phyloP scores from a whole-genome alignment of 805 yeast species.

The Saccharomycopsis sp. region DNA sequence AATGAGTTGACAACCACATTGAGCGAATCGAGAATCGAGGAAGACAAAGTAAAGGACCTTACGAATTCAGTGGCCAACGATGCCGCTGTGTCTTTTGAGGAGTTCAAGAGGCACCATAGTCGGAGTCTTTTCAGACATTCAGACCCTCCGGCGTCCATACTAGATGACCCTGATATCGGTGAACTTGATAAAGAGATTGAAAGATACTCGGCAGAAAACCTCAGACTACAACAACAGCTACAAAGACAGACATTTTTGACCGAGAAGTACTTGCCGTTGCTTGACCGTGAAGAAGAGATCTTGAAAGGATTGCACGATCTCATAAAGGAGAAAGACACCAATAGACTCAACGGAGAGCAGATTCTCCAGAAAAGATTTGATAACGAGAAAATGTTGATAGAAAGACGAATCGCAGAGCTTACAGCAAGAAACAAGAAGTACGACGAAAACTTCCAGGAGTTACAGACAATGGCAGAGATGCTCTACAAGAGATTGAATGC shows the following conservation, averaged over 20 bases:
- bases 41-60: slow-evolving; percentile 14
- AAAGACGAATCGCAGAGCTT: slow-evolving; percentile 8
- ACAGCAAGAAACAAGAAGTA: slow-evolving; percentile 4
- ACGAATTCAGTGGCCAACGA: slow-evolving; percentile 15
- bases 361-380: slow-evolving; percentile 7
- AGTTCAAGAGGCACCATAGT: slow-evolving; percentile 18
- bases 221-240: slow-evolving; percentile 15
- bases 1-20: slow-evolving; percentile 15
- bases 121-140: neutral
- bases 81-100: slow-evolving; percentile 19
- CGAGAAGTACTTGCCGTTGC: slow-evolving; percentile 15
- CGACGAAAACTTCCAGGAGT: slow-evolving; percentile 5
- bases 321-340: slow-evolving; percentile 12
- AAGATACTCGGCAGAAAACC: slow-evolving; percentile 13
- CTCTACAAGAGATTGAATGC: neutral
- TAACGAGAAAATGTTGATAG: slow-evolving; percentile 2
- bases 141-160: neutral
- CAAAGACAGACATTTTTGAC: slow-evolving; percentile 18
- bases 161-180: slow-evolving; percentile 6
- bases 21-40: slow-evolving; percentile 17
- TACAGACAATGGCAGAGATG: slow-evolving; percentile 6
- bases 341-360: slow-evolving; percentile 15
- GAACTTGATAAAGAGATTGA: slow-evolving; percentile 13
- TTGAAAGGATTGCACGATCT: slow-evolving; percentile 20
- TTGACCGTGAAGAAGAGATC: slow-evolving; percentile 20